Conservation (phyloP, 345 rosid genomes). For the Bruguiera parviflora region DNA sequence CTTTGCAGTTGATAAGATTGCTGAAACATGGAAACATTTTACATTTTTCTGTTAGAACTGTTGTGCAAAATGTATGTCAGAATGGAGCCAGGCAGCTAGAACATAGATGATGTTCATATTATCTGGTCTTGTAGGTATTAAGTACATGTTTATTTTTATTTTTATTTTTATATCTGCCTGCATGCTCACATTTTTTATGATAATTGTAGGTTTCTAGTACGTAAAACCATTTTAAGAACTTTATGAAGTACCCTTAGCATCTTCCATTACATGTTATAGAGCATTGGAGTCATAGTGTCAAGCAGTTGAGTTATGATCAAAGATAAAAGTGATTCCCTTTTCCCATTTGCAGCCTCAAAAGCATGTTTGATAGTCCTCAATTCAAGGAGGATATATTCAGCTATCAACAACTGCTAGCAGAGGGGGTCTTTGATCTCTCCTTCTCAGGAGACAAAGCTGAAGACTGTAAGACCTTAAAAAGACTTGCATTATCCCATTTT, state of each 20-base stretch:
- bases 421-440: slow-evolving; percentile 74
- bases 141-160: too few relatives aligned
- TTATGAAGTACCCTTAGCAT: neutral
- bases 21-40: neutral
- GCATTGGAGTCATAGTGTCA: neutral
- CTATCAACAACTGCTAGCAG: slow-evolving; percentile 68
- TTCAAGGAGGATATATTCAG: slow-evolving; percentile 72
- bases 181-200: too few relatives aligned
- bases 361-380: slow-evolving; percentile 75
- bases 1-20: neutral
- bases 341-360: slow-evolving; percentile 58
- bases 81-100: neutral
- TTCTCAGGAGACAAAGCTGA: slow-evolving; percentile 50
- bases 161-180: too few relatives aligned
- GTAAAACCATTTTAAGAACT: too few relatives aligned
- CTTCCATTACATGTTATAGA: neutral
- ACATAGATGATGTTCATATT: neutral
- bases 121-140: too few relatives aligned
- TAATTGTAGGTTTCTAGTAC: too few relatives aligned
- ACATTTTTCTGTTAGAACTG: neutral
- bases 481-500: slow-evolving; percentile 48
- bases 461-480: slow-evolving; percentile 57
- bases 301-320: neutral
- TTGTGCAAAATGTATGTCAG: neutral
- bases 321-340: slow-evolving; percentile 15